Evolutionary conservation across 306 rosid species (phyloP).

Genomic region (Quercus aquifolioides): DNA sequence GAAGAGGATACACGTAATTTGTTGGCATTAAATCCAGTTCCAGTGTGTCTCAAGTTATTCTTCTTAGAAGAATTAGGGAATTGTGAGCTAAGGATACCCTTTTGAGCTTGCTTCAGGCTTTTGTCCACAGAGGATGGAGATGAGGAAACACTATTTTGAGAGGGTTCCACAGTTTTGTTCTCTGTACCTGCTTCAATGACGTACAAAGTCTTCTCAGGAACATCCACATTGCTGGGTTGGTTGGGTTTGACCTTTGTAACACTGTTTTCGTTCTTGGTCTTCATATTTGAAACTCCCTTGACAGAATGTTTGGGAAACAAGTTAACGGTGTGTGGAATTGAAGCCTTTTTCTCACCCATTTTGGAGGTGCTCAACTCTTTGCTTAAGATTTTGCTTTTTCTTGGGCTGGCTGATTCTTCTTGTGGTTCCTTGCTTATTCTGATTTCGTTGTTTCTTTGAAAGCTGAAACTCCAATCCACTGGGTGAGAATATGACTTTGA

Average conservation of each 20-base stretch:
- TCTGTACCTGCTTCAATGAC: conserved; percentile 35
- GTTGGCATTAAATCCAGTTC: conserved; percentile 19
- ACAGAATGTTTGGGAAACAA: conserved; percentile 27
- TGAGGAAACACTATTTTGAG: conserved; percentile 26
- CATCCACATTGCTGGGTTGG: conserved; percentile 27
- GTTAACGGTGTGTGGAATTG: conserved; percentile 14
- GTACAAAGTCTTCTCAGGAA: conserved; percentile 41
- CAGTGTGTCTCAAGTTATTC: conserved; percentile 25
- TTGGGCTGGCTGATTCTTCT: conserved; percentile 28
- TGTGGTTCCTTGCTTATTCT: conserved; percentile 13
- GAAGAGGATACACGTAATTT: conserved; percentile 4
- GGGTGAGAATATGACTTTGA: conserved; percentile 23
- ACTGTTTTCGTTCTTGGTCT: conserved; percentile 17
- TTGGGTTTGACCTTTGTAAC: conserved; percentile 20
- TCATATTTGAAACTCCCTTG: conserved; percentile 30
- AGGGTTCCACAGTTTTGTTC: conserved; percentile 27
- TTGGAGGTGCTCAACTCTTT: conserved; percentile 21
- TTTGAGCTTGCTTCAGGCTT: conserved; percentile 30
- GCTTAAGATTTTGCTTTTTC: conserved; percentile 24
- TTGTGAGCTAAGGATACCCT: conserved; percentile 19
- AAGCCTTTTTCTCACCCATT: conserved; percentile 24
- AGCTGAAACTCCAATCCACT: conserved; percentile 19
- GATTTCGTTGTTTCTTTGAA: conserved; percentile 23
- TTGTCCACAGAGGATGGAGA: conserved; percentile 25
- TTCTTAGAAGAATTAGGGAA: conserved; percentile 38